These are phyloP conservation scores for Priceomyces melissophilus DNA, from an alignment of 805 yeast species.

Conservation along the genomic window DNA sequence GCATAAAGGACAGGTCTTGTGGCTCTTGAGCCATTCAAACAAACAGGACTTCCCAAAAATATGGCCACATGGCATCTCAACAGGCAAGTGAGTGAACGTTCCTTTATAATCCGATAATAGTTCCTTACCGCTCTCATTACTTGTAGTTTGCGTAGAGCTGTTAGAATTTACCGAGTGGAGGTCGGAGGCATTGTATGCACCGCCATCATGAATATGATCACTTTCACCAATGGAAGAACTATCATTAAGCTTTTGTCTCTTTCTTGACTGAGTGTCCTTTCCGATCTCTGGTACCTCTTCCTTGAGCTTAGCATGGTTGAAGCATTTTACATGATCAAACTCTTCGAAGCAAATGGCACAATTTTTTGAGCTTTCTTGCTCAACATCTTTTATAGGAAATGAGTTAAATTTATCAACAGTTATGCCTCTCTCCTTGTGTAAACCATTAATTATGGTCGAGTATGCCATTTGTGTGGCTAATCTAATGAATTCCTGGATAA, in stretches of 20 bases:
- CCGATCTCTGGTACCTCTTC: conserved; percentile 7
- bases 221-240: neutral
- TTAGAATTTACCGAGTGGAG: too few relatives aligned
- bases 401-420: conserved; percentile 50
- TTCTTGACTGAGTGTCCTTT: neutral
- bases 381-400: conserved; percentile 34
- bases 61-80: conserved; percentile 81
- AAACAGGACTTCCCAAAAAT: conserved; percentile 84
- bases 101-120: conserved; percentile 18
- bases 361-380: conserved; percentile 11
- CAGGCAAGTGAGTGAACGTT: conserved; percentile 53
- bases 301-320: conserved; percentile 7
- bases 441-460: conserved; percentile 53
- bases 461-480: conserved; percentile 70
- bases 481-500: conserved; percentile 57
- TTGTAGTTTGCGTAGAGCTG: neutral
- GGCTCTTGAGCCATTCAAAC: conserved; percentile 73
- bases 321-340: conserved; percentile 8
- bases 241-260: conserved; percentile 1
- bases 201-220: neutral
- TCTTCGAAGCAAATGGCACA: conserved; percentile 69
- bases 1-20: conserved; percentile 84
- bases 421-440: conserved; percentile 50
- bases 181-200: neutral
- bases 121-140: neutral